Base-by-base conservation (phyloP, 1,284 basidiomycete species). In the Volvariella volvacea region DNA sequence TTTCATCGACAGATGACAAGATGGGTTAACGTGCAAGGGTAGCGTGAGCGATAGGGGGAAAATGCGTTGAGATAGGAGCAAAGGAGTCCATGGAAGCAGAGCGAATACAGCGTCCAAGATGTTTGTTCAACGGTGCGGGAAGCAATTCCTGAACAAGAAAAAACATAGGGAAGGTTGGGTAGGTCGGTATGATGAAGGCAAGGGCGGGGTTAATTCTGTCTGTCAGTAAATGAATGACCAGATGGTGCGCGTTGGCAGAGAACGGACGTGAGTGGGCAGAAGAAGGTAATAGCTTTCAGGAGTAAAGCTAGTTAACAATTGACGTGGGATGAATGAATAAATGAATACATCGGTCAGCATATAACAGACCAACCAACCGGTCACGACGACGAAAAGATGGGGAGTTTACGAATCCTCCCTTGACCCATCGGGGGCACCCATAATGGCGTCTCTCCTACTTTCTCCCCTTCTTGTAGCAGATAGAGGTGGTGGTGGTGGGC, bases 31-130 rank as follows among this genome's bases (percentile, higher is more conserved):
- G 45, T 44, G 31, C 41, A 31, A 15, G 32, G 20, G 36, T 36
- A n/a, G 34, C 7, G 34, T 7, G 45, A 20, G 37, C 22, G 22
- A 43, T 28, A 17, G 21, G 25, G 40, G 32, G 43, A 40, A 22
- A 39, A 34, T 34, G 38, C 20, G 31, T 33, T n/a, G 34, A 42
- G 22, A 38, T 31, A 38, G 44, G 21, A 46, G 46, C 34, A 44
- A 45, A 37, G 28, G 30, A 31, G 30, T 31, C 31, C 22, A 32
- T 30, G 41, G 41, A n/a, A 6, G 41, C n/a, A 12, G 21, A 16
- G 16, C 20, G 21, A 28, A 42, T 55, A 50, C 48, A 53, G 40
- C 43, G 52, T 52, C 53, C 52, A 54, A 50, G 48, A 51, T 48
- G 45, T 28, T 50, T 44, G 42, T 51, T 36, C 22, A 31, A 16